These are phyloP conservation scores for Agaricus subrufescens DNA, from an alignment of 768 basidiomycete species.

Conservation along the genomic window DNA sequence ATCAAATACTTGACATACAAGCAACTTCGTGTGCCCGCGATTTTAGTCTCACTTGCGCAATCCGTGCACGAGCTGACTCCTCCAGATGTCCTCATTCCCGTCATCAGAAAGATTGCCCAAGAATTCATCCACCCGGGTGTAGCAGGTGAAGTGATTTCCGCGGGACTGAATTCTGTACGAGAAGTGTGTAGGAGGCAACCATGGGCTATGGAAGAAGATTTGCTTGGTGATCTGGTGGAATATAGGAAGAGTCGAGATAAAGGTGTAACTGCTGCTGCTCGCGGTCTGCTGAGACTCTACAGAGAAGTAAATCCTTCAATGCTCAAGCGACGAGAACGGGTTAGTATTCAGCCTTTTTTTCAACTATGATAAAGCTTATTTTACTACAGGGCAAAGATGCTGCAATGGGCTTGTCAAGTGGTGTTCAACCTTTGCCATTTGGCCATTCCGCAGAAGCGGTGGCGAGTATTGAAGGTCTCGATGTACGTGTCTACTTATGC, in stretches of 20 bases:
- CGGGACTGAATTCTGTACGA: constrained; percentile 92
- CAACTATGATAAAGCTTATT: neutral
- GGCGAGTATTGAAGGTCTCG: constrained; percentile 85
- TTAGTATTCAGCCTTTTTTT: constrained; percentile 25
- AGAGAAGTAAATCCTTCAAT: constrained; percentile 95
- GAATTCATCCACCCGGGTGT: constrained; percentile 99
- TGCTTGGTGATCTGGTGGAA: constrained; percentile 88
- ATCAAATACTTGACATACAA: constrained; percentile 90
- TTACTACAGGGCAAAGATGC: constrained; percentile 82
- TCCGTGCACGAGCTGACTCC: constrained; percentile 94
- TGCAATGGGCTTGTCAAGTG: constrained; percentile 65
- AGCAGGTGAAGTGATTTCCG: constrained; percentile 90
- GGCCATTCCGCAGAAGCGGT: constrained; percentile 75
- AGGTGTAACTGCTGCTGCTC: constrained; percentile 82
- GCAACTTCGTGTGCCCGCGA: constrained; percentile 88
- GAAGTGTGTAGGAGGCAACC: constrained; percentile 95
- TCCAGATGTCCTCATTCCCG: constrained; percentile 86
- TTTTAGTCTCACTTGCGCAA: constrained; percentile 91
- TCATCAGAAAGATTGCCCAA: constrained; percentile 85
- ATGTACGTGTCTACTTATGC: constrained; percentile 43
- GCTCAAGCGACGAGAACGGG: constrained; percentile 84
- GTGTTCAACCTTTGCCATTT: constrained; percentile 68
- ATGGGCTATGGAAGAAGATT: constrained; percentile 95
- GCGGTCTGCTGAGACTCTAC: constrained; percentile 85
- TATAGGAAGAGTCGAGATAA: constrained; percentile 96